Evolutionary conservation across 2,329 filamentous ascomycete species (phyloP).

Genomic region (Cytospora piceicola): DNA sequence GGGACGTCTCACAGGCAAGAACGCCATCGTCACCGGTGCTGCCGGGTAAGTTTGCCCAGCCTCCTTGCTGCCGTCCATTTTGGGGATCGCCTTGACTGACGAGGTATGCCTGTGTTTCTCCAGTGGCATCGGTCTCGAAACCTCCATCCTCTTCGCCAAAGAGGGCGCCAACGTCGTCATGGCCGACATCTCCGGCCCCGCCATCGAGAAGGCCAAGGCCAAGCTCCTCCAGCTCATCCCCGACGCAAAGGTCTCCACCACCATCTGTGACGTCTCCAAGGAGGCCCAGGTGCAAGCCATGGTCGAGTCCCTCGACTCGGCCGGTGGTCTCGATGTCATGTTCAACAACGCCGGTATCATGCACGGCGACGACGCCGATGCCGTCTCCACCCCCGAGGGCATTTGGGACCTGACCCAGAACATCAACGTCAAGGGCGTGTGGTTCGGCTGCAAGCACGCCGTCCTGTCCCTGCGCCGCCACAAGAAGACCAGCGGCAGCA

Average conservation of each 20-base stretch:
- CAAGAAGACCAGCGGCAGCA: constrained; percentile 76
- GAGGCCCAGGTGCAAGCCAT: constrained; percentile 77
- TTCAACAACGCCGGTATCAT: constrained; percentile 99
- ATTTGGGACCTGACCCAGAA: constrained; percentile 94
- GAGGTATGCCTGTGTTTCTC: background rate
- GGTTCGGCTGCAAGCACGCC: constrained; percentile 93
- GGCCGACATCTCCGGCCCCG: constrained; percentile 80
- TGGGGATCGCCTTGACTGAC: background rate
- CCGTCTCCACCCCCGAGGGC: constrained; percentile 80
- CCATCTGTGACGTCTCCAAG: constrained; percentile 75
- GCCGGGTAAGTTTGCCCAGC: constrained; percentile 68
- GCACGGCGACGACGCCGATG: constrained; percentile 81
- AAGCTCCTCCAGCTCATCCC: constrained; percentile 78
- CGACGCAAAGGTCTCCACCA: constrained; percentile 45
- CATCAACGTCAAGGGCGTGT: constrained; percentile 98
- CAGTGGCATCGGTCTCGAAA: constrained; percentile 93
- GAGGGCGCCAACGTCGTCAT: constrained; percentile 87
- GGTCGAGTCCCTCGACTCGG: constrained; percentile 75
- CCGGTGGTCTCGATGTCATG: constrained; percentile 88
- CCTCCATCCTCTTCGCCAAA: constrained; percentile 83
- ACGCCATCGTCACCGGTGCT: constrained; percentile 78
- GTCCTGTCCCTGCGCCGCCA: constrained; percentile 79
- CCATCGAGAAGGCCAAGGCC: constrained; percentile 74
- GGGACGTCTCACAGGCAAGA: constrained; percentile 62
- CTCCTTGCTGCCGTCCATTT: background rate